Evolutionary conservation across 768 basidiomycete species (phyloP).

Genomic region (Trametes punicea): DNA sequence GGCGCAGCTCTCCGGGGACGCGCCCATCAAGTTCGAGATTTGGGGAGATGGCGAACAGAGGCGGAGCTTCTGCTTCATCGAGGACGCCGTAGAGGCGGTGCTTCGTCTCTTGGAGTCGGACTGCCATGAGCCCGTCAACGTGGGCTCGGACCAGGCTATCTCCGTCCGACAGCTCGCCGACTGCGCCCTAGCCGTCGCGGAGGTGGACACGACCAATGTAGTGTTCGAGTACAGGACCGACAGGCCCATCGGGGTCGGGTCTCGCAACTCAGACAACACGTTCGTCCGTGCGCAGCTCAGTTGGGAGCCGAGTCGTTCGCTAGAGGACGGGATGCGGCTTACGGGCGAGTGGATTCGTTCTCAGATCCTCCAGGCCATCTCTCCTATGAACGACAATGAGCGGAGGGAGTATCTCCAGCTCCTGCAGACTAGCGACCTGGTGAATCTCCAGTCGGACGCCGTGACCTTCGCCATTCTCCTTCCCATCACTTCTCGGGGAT

Average conservation of each 20-base stretch:
- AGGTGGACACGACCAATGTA: constrained; percentile 29
- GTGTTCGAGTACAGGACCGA: constrained; percentile 27
- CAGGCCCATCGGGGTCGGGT: constrained; percentile 45
- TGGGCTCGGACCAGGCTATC: constrained; percentile 47
- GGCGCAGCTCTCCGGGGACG: constrained; percentile 22
- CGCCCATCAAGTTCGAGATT: constrained; percentile 40
- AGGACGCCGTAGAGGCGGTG: constrained; percentile 51
- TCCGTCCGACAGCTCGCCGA: constrained; percentile 41
- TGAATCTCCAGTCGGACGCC: constrained; percentile 34
- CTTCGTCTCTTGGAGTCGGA: constrained; percentile 40
- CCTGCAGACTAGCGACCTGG: constrained; percentile 36
- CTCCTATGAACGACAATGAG: constrained; percentile 4
- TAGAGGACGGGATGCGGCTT: constrained; percentile 45
- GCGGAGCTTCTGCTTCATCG: constrained; percentile 54
- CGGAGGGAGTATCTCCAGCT: constrained; percentile 21
- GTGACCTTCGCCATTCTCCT: constrained; percentile 51
- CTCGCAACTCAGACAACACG: constrained; percentile 52
- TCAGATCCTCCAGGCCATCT: constrained; percentile 32
- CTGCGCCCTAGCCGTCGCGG: constrained; percentile 36
- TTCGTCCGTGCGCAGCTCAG: constrained; percentile 30
- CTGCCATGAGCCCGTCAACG: constrained; percentile 41
- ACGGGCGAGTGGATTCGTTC: constrained; percentile 48
- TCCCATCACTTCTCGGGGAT: constrained; percentile 54
- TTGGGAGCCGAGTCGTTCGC: constrained; percentile 42
- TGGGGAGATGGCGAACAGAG: constrained; percentile 56